Base-by-base conservation (phyloP, 2,329 filamentous ascomycete genomes). In the Magnaporthiopsis rhizophila region DNA sequence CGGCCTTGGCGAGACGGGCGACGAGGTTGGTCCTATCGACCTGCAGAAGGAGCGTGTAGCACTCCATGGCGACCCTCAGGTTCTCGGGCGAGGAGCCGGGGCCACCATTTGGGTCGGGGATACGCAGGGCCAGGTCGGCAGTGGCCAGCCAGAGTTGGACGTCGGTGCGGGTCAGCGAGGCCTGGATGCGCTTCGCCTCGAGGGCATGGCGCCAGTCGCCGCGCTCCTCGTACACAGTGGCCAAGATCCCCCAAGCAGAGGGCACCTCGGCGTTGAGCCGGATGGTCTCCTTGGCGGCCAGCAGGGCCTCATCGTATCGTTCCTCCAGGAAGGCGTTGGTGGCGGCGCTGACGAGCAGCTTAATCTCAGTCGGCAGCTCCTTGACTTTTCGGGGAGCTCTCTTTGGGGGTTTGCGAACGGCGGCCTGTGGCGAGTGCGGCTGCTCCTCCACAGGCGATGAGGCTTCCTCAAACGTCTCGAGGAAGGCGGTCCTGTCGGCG, bases 361-460 rank as follows among this genome's bases (percentile, higher is more conserved):
- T 91, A 73, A 92, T 90, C 69, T 92, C 87, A 57, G 83, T 86
- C 59, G 87, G 85, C 21, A 87, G 88, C 72, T 90, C 88, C 11
- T 85, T 86, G 30, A 86, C 83, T 72, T 87, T 86, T 24, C 83
- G 78, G 32, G 82, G 83, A 8, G 83, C 83, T 7, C 76, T 71
- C 65, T 71, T 76, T 24, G 26, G 13, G 30, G 32, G 30, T 58
- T 58, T 50, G 13, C 57, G 24, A 3, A 65, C 57, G 66, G 66
- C 53, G 66, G 65, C 11, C 65, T 50, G 7, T 65, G 65, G 53
- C 63, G 62, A 3, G 65, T 67, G 32, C 67, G 66, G 18, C 68
- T 69, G 24, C 12, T 57, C 61, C 24, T 56, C 38, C 6, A 18
- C 18, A 15, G 61, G 8, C 45, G 21, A 13, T 11, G 45, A 9